Evolutionary conservation across 495 filamentous ascomycete genomes (phyloP), one percentile per base, ranked within the genome.

Genomic region (Paragyromitra xinjiangensis): DNA sequence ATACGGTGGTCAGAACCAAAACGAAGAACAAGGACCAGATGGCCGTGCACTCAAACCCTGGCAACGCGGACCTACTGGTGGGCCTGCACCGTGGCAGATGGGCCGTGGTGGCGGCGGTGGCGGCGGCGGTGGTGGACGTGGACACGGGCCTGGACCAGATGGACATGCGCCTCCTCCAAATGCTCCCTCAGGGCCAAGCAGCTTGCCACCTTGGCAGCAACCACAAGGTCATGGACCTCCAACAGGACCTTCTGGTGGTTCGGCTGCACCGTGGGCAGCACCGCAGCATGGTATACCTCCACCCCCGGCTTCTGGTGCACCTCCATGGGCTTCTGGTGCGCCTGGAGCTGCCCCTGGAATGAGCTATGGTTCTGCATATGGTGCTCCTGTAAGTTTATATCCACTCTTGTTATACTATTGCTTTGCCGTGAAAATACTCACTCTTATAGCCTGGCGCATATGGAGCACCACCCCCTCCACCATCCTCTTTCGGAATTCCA

Each of bases 1-100:
- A 72, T 84, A 87, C 22, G 86, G 84, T 39, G 81, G 81, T 26
- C 78, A 82, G 51, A 85, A 85, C 61, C 81, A 84, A 53, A 73
- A 66, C 61, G 84, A 83, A 56, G 86, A 86, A 68, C 86, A 86
- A 16, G 81, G 80, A 11, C 75, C 80, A 22, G 90, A 91, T 74
- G 80, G 80, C 22, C 86, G 87, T 78, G 87, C 88, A 79, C 84
- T 86, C 73, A 94, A 94, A 83, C 95, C 95, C 34, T 98, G 95
- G 95, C 92, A 97, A 84, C 90, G 91, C 75, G 94, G 93, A 63
- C 93, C 94, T 39, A 92, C 94, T 50, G 94, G 94, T 66, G 94
- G 90, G 66, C 89, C 94, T 74, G 95, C 95, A 80, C 95, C 95
- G 19, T 93, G 92, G 92, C 81, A 83, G 42, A 82, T 81, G 61